These are phyloP conservation scores for Ceratocystis alfenasii DNA, from an alignment of 2,329 filamentous ascomycete genomes.

Conservation along the genomic window DNA sequence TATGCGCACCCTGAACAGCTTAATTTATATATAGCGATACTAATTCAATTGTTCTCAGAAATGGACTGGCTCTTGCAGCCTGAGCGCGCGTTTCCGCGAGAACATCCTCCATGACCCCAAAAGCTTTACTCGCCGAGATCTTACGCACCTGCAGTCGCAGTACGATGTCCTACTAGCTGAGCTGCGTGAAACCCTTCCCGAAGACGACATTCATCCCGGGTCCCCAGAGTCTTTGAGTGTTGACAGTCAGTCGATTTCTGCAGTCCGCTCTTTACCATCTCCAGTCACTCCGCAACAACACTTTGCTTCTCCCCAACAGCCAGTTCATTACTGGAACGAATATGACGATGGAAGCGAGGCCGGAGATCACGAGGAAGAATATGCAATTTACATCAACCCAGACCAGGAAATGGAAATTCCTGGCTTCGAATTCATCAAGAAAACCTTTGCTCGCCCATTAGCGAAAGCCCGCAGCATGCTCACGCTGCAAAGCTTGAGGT, in stretches of 20 bases:
- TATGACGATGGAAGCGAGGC: slow-evolving; percentile 70
- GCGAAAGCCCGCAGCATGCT: slow-evolving; percentile 44
- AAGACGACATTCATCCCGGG: slow-evolving; percentile 30
- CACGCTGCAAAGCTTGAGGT: slow-evolving; percentile 13
- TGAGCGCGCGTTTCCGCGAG: slow-evolving; percentile 54
- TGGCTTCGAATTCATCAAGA: slow-evolving; percentile 49
- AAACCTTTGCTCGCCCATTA: slow-evolving; percentile 39
- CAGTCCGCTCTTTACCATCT: not conserved
- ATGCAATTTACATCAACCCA: slow-evolving; percentile 64
- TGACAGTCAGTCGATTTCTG: slow-evolving; percentile 16
- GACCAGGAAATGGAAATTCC: slow-evolving; percentile 49
- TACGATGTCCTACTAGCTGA: slow-evolving; percentile 40
- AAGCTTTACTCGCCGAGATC: slow-evolving; percentile 59
- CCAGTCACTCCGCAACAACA: slow-evolving; percentile 25
- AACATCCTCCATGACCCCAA: slow-evolving; percentile 53
- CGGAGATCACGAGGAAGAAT: slow-evolving; percentile 48
- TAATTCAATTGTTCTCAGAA: slow-evolving; percentile 39
- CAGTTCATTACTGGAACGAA: slow-evolving; percentile 64
- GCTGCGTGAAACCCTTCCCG: slow-evolving; percentile 37
- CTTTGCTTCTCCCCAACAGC: not conserved
- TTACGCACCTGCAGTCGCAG: slow-evolving; percentile 40
- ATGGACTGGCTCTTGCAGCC: slow-evolving; percentile 62
- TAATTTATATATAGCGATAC: not conserved
- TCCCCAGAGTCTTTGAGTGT: slow-evolving; percentile 31
- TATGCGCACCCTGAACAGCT: slow-evolving; percentile 28